Base-by-base conservation (phyloP, 768 basidiomycete genomes). In the Leucocoprinus leucothites region DNA sequence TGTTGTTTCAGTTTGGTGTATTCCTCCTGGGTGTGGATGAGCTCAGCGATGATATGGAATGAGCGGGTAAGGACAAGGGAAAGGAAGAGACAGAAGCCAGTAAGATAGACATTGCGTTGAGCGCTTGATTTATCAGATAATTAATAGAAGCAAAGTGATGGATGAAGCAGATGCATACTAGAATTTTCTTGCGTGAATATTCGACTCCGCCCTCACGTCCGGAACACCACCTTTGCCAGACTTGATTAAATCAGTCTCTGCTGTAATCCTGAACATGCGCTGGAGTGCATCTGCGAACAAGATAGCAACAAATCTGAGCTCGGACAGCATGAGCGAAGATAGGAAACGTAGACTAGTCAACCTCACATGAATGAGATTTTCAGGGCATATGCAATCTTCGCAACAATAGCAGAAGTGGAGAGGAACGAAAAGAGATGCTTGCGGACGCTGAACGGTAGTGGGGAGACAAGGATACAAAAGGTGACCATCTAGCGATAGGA, bases 281-380 rank as follows among this genome's bases (percentile, higher is more conserved):
- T 97, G 94, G 31, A 97, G 75, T 25, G 96, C 94, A 62, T 98
- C 96, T 13, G 85, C 77, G 66, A 97, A 98, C 43, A 98, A 78
- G 2, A 98, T 80, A 1, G 75, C 90, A 1, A 97, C 84, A 64
- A 95, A 94, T 59, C 90, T 87, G 51, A 14, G 28, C 4, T 14
- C 16, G 19, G 18, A n/a, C n/a, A 19, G 25, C 11, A 9, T 5
- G 45, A 21, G 19, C 41, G 9, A 41, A 19, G 14, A 3, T 9
- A 7, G 4, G 14, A 2, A 9, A 25, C 7, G 44, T 34, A 13
- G 56, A 46, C 21, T 55, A 34, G 35, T 48, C 64, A 45, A 48
- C 70, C 82, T 43, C 55, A 91, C 90, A 97, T 94, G 78, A 96
- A 97, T 8, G 91, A 87, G 57, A 97, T 96, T 69, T 96, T 96